These are phyloP conservation scores for Entonaema liquescens DNA, from an alignment of 495 filamentous ascomycete species.

Conservation along the genomic window DNA sequence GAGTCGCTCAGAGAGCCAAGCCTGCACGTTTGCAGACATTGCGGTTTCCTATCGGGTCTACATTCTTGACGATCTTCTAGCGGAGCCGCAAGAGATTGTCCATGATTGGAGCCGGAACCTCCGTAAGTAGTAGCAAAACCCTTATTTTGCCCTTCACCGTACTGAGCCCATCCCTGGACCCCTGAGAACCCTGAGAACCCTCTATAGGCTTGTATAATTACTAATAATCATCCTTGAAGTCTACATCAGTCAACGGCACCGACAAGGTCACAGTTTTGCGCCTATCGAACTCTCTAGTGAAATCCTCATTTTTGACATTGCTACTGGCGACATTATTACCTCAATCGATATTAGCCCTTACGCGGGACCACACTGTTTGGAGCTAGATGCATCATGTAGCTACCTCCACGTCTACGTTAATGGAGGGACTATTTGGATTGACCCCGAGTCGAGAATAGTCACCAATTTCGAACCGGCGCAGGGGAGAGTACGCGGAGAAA, in stretches of 20 bases:
- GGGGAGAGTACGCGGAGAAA: constrained; percentile 17
- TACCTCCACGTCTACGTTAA: constrained; percentile 39
- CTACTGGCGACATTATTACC: constrained; percentile 24
- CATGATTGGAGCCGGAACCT: constrained; percentile 39
- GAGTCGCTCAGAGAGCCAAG: constrained; percentile 20
- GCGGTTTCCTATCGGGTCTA: constrained; percentile 39
- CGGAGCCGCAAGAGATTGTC: constrained; percentile 41
- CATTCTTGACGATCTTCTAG: constrained; percentile 43
- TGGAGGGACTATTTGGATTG: constrained; percentile 39
- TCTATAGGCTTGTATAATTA: not conserved
- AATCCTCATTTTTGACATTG: constrained; percentile 34
- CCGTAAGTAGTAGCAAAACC: not conserved
- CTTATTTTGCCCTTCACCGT: too few relatives aligned
- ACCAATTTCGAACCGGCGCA: constrained; percentile 35
- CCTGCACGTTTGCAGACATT: constrained; percentile 36
- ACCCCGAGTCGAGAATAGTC: constrained; percentile 30
- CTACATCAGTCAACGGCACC: constrained; percentile 39
- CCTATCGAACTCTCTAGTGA: constrained; percentile 39
- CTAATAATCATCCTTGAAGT: not conserved
- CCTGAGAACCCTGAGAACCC: not conserved
- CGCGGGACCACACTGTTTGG: constrained; percentile 38
- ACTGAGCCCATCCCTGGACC: not conserved
- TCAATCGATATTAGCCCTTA: constrained; percentile 40
- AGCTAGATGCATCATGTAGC: constrained; percentile 28
- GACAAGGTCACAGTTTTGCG: constrained; percentile 36